A percentile compares a stretch with the other conserved stretches of the same genome.
Evolutionary conservation across 768 basidiomycete genomes (phyloP).

Genomic region (Boletus pseudo-olivaceus): DNA sequence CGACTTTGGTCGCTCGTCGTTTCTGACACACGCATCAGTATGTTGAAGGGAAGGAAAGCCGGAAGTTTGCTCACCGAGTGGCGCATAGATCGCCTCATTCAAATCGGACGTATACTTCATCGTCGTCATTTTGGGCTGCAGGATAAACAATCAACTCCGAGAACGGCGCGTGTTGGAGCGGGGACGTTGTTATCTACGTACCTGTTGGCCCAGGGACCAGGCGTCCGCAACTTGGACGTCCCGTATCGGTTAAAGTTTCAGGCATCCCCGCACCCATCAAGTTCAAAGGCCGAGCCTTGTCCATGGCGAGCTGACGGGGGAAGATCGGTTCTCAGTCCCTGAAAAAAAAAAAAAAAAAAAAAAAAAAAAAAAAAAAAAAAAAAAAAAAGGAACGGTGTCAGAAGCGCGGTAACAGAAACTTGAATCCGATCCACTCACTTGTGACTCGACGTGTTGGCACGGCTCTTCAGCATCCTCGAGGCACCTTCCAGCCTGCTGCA

Average conservation of each 20-base stretch:
- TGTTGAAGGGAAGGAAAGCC: neutral
- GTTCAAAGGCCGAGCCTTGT: neutral
- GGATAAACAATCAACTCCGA: neutral
- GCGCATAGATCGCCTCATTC: neutral
- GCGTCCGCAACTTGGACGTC: too few relatives aligned
- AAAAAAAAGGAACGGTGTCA: neutral
- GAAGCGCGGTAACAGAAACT: neutral
- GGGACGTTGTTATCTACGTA: neutral
- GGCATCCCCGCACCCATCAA: too few relatives aligned
- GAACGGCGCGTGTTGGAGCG: neutral
- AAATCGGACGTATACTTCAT: neutral
- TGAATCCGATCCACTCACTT: neutral
- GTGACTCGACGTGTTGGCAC: neutral
- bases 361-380: too few relatives aligned
- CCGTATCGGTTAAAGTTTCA: too few relatives aligned
- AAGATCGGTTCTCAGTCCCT: neutral
- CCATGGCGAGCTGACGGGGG: neutral
- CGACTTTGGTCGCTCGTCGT: neutral
- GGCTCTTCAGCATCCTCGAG: constrained; percentile 4
- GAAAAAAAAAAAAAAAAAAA: too few relatives aligned
- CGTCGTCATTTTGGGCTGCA: neutral
- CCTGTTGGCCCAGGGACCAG: neutral
- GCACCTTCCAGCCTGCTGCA: neutral
- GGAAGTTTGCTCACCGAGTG: neutral
- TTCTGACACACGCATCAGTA: constrained; percentile 1